phyloP scores from a whole-genome alignment of 2,329 filamentous ascomycete genomes.

The Cytospora chrysosperma region DNA sequence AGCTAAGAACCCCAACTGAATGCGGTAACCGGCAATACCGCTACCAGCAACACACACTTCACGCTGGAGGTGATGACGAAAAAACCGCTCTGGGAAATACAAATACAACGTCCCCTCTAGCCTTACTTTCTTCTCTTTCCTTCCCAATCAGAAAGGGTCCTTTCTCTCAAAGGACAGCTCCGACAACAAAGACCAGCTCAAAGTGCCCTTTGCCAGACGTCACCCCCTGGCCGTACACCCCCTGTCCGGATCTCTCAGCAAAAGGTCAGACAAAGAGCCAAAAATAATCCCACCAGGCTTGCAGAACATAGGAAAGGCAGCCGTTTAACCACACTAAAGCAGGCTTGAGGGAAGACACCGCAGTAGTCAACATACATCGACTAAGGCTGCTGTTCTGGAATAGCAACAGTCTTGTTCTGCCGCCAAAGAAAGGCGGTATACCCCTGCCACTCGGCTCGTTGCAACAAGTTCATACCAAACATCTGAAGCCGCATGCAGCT shows the following conservation, averaged over 20 bases:
- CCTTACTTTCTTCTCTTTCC: constrained; percentile 14
- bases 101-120: constrained; percentile 24
- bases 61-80: constrained; percentile 10
- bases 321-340: constrained; percentile 19
- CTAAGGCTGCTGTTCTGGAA: constrained; percentile 20
- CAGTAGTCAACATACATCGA: constrained; percentile 12
- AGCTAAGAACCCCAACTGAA: constrained; percentile 22
- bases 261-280: constrained; percentile 26
- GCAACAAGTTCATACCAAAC: constrained; percentile 25
- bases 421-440: constrained; percentile 15
- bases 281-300: constrained; percentile 24
- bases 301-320: constrained; percentile 19
- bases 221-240: constrained; percentile 19
- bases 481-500: constrained; percentile 25
- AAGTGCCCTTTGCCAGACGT: constrained; percentile 16
- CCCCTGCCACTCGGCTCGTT: constrained; percentile 22
- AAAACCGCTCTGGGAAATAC: constrained; percentile 20
- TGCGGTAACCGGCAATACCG: constrained; percentile 24
- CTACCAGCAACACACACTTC: constrained; percentile 23
- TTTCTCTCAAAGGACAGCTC: constrained; percentile 11
- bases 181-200: constrained; percentile 23
- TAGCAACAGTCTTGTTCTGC: constrained; percentile 13
- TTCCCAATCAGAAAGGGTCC: constrained; percentile 5
- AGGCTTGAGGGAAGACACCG: constrained; percentile 19
- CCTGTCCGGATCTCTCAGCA: constrained; percentile 16